Conservation (phyloP, 805 yeast species). For the Ogataea saltuana region DNA sequence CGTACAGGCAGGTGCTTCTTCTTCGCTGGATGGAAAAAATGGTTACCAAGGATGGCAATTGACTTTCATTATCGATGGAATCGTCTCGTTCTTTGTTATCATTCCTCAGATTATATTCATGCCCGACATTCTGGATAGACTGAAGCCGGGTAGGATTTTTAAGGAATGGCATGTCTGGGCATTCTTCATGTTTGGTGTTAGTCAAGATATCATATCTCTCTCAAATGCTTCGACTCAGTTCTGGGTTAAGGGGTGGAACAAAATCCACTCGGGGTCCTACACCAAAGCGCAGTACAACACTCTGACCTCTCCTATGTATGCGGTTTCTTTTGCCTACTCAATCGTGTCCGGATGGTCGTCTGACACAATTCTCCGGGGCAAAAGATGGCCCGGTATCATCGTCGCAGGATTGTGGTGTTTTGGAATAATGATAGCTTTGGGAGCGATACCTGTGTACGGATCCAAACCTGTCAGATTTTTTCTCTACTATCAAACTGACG, state of each 20-base stretch:
- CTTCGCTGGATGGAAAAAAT: conserved; percentile 43
- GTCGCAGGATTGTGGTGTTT: conserved; percentile 12
- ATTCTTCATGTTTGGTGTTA: conserved; percentile 17
- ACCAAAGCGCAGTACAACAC: conserved; percentile 12
- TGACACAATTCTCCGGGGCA: conserved; percentile 13
- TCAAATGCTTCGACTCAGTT: conserved; percentile 10
- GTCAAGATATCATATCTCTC: conserved; percentile 16
- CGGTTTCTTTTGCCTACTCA: conserved; percentile 13
- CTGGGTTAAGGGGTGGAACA: conserved; percentile 20
- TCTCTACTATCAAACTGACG: conserved; percentile 13
- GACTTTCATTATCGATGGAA: conserved; percentile 64
- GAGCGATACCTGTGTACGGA: conserved; percentile 8
- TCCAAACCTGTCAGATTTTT: conserved; percentile 15
- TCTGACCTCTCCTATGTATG: conserved; percentile 13
- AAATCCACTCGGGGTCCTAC: conserved; percentile 8
- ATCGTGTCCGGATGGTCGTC: conserved; percentile 15
- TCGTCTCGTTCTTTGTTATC: conserved; percentile 56
- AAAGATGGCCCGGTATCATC: conserved; percentile 16
- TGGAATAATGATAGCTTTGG: conserved; percentile 6
- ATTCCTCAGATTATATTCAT: conserved; percentile 54
- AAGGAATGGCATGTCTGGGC: conserved; percentile 19
- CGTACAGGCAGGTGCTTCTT: conserved; percentile 53
- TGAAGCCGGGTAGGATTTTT: conserved; percentile 33
- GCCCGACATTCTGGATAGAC: conserved; percentile 46
- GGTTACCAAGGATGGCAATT: conserved; percentile 68